phyloP scores from a whole-genome alignment of 1,284 basidiomycete genomes.

The Abortiporus biennis region DNA sequence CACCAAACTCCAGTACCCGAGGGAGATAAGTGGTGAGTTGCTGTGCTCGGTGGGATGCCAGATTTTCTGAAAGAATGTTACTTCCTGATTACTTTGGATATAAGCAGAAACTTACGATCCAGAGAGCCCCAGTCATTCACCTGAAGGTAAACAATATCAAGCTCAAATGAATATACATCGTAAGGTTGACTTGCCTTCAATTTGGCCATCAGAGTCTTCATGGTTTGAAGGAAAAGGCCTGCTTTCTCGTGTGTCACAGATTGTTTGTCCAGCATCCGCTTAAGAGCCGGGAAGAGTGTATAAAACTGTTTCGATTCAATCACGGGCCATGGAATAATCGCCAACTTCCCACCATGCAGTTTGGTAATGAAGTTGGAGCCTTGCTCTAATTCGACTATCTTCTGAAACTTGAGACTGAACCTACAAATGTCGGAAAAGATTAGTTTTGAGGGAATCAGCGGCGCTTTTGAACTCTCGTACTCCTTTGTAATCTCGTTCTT shows the following conservation, averaged over 20 bases:
- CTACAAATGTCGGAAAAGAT: slow-evolving; percentile 22
- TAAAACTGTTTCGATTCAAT: slow-evolving; percentile 59
- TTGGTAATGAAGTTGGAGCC: slow-evolving; percentile 55
- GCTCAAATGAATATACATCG: not conserved
- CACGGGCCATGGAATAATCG: slow-evolving; percentile 61
- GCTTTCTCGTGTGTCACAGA: slow-evolving; percentile 41
- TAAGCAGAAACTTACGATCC: slow-evolving; percentile 38
- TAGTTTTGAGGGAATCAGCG: not conserved
- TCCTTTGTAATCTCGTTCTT: slow-evolving; percentile 50
- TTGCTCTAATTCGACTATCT: slow-evolving; percentile 54
- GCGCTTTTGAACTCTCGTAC: slow-evolving; percentile 26
- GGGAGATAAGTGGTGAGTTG: slow-evolving; percentile 34
- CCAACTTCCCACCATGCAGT: slow-evolving; percentile 45
- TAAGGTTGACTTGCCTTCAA: slow-evolving; percentile 39
- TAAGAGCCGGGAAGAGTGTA: slow-evolving; percentile 39
- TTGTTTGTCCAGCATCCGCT: slow-evolving; percentile 40
- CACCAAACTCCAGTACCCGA: slow-evolving; percentile 40
- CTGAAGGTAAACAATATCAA: slow-evolving; percentile 21
- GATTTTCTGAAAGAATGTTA: slow-evolving; percentile 36
- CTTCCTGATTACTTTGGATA: not conserved
- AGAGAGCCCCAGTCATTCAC: slow-evolving; percentile 60
- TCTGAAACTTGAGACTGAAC: slow-evolving; percentile 47
- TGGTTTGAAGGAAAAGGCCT: slow-evolving; percentile 46
- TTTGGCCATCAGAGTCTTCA: slow-evolving; percentile 65
- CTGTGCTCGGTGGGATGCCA: slow-evolving; percentile 47